Conservation (phyloP, 1,139 yeast genomes). For the Taiozyma onychis region DNA sequence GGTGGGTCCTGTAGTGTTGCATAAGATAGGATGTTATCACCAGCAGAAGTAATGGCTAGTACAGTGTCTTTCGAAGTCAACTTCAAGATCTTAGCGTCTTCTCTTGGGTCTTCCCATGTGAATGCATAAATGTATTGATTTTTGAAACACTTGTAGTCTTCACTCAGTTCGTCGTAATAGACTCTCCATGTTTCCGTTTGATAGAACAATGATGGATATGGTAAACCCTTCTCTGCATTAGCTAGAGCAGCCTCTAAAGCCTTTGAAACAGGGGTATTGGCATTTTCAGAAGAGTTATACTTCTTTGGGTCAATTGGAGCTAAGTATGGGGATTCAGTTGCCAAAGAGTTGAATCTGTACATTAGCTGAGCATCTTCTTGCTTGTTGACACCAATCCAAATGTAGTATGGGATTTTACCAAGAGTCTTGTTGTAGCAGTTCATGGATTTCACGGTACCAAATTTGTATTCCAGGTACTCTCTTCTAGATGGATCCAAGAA, state of each 20-base stretch:
- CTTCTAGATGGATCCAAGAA: constrained; percentile 76
- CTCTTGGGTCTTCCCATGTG: constrained; percentile 89
- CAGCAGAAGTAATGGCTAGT: constrained; percentile 80
- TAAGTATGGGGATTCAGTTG: constrained; percentile 75
- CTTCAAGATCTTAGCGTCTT: constrained; percentile 62
- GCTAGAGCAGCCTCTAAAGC: constrained; percentile 72
- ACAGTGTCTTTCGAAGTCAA: constrained; percentile 62
- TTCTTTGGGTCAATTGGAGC: constrained; percentile 43
- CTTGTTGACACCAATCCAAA: constrained; percentile 80
- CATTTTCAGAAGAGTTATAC: constrained; percentile 15
- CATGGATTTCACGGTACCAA: constrained; percentile 72
- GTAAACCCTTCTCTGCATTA: constrained; percentile 59
- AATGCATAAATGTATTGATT: constrained; percentile 80
- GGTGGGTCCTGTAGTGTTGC: constrained; percentile 68
- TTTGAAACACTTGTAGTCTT: constrained; percentile 64
- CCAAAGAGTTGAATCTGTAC: constrained; percentile 63
- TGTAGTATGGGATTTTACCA: constrained; percentile 75
- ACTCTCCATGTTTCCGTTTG: constrained; percentile 76
- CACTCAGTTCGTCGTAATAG: constrained; percentile 66
- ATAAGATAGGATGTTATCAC: constrained; percentile 72
- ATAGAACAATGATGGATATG: constrained; percentile 74
- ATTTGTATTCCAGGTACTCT: constrained; percentile 74
- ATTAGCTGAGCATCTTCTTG: constrained; percentile 53
- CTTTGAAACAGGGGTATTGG: constrained; percentile 41
- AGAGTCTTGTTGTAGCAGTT: constrained; percentile 57